Percentiles rank a stretch among this genome's conserved stretches.
Conservation (phyloP, 2,329 filamentous ascomycete genomes). For the Aspergillaceae sp. region DNA sequence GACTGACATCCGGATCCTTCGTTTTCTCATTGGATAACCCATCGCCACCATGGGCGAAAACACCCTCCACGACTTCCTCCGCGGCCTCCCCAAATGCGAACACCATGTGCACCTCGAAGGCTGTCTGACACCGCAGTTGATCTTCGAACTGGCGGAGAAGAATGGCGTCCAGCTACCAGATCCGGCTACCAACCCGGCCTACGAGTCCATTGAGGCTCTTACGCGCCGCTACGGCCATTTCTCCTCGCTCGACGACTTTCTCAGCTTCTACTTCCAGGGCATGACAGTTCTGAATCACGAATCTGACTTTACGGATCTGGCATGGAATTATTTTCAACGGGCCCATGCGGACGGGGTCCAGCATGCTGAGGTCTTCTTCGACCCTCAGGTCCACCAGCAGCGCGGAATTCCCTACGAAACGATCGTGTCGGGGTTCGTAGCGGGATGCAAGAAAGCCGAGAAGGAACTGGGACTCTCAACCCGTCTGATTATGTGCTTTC, state of each 20-base stretch:
- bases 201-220: slow-evolving; percentile 52
- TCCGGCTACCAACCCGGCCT: slow-evolving; percentile 50
- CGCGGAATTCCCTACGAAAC: slow-evolving; percentile 56
- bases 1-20: not conserved
- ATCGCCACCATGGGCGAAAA: slow-evolving; percentile 46
- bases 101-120: slow-evolving; percentile 77
- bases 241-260: slow-evolving; percentile 65
- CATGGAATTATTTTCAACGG: slow-evolving; percentile 60
- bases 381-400: slow-evolving; percentile 63
- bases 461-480: slow-evolving; percentile 56
- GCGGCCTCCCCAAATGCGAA: slow-evolving; percentile 66
- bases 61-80: slow-evolving; percentile 51
- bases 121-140: slow-evolving; percentile 58
- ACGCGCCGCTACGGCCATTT: slow-evolving; percentile 58
- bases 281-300: slow-evolving; percentile 59
- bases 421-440: slow-evolving; percentile 55
- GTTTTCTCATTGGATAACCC: not conserved
- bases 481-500: slow-evolving; percentile 62
- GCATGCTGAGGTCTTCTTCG: slow-evolving; percentile 73
- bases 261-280: slow-evolving; percentile 69
- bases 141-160: slow-evolving; percentile 59
- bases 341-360: slow-evolving; percentile 57
- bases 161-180: slow-evolving; percentile 57
- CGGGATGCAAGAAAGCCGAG: slow-evolving; percentile 53
- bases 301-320: slow-evolving; percentile 64